These are phyloP conservation scores for Ceratocystis diversiconidia DNA, from an alignment of 2,329 filamentous ascomycete genomes.

Conservation along the genomic window DNA sequence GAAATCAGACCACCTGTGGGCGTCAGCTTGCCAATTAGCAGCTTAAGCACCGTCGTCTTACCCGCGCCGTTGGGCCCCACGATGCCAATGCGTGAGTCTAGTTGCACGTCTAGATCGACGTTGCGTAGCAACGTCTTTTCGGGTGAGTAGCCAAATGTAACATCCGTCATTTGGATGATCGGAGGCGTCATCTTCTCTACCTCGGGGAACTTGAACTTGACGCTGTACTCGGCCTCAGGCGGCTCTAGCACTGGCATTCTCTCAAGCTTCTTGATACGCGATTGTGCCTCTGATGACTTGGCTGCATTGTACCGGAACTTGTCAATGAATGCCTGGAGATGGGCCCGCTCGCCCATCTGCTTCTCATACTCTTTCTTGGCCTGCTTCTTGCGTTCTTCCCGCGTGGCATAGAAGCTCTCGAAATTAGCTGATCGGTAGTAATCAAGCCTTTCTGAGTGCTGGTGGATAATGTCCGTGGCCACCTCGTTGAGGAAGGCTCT, in stretches of 20 bases:
- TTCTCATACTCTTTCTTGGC: slow-evolving; percentile 97
- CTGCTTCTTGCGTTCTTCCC: slow-evolving; percentile 91
- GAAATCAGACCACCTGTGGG: slow-evolving; percentile 71
- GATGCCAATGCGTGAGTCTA: slow-evolving; percentile 95
- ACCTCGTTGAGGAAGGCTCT: slow-evolving; percentile 97
- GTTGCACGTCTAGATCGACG: slow-evolving; percentile 90
- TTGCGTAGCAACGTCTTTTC: slow-evolving; percentile 70
- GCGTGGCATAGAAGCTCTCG: slow-evolving; percentile 91
- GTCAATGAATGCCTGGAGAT: slow-evolving; percentile 96
- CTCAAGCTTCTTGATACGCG: slow-evolving; percentile 96
- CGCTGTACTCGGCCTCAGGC: slow-evolving; percentile 86
- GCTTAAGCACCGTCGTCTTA: slow-evolving; percentile 95
- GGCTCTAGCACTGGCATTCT: slow-evolving; percentile 85
- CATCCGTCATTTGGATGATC: slow-evolving; percentile 92
- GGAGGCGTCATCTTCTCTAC: slow-evolving; percentile 95
- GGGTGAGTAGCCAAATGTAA: slow-evolving; percentile 73
- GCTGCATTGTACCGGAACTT: slow-evolving; percentile 99
- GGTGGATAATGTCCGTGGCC: slow-evolving; percentile 97
- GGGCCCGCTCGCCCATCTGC: slow-evolving; percentile 85
- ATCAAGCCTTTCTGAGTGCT: slow-evolving; percentile 91
- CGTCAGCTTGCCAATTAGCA: slow-evolving; percentile 77
- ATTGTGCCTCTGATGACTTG: slow-evolving; percentile 96
- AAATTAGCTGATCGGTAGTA: slow-evolving; percentile 99
- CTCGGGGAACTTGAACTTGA: slow-evolving; percentile 93
- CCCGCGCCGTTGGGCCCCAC: slow-evolving; percentile 98